Evolutionary conservation across 129 eudicot species (phyloP).

Genomic region (Centrapalus pauciflorus): DNA sequence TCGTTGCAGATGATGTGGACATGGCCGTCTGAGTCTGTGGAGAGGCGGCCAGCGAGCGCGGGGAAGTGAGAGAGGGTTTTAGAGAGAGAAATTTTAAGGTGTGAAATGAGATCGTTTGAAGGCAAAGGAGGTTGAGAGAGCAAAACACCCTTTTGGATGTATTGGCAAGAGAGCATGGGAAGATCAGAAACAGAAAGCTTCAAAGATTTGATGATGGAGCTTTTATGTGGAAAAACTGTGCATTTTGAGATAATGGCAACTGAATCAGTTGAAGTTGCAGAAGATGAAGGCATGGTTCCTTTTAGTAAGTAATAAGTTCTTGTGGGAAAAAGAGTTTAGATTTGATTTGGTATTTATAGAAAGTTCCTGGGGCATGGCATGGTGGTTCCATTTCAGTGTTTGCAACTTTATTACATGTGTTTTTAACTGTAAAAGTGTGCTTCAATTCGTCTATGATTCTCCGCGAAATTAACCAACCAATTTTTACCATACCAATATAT

Average conservation of each 20-base stretch:
- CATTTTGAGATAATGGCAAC: slow-evolving; percentile 56
- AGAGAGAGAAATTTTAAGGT: slow-evolving; percentile 53
- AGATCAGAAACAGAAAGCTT: slow-evolving; percentile 86
- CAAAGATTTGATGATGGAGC: slow-evolving; percentile 42
- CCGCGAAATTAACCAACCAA: no score
- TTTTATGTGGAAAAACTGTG: slow-evolving; percentile 42
- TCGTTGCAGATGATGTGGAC: slow-evolving; percentile 59
- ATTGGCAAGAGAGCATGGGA: slow-evolving; percentile 88
- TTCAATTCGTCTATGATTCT: no score
- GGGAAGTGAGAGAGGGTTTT: slow-evolving; percentile 68
- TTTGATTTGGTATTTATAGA: slow-evolving; percentile 29
- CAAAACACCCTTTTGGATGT: slow-evolving; percentile 79
- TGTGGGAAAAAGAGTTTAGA: slow-evolving; percentile 8
- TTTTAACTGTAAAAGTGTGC: background rate
- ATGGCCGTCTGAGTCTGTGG: slow-evolving; percentile 49
- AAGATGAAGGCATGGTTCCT: slow-evolving; percentile 37
- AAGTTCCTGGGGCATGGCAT: background rate
- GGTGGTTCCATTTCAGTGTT: background rate
- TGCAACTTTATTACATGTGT: background rate
- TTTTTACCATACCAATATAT: no score
- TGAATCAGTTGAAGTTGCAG: slow-evolving; percentile 27
- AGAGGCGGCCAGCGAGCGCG: slow-evolving; percentile 72
- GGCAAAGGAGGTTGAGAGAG: slow-evolving; percentile 44
- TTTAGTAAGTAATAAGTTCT: background rate
- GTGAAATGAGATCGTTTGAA: slow-evolving; percentile 32